Conservation (phyloP, 116 monocot species). For the Thalassia testudinum region DNA sequence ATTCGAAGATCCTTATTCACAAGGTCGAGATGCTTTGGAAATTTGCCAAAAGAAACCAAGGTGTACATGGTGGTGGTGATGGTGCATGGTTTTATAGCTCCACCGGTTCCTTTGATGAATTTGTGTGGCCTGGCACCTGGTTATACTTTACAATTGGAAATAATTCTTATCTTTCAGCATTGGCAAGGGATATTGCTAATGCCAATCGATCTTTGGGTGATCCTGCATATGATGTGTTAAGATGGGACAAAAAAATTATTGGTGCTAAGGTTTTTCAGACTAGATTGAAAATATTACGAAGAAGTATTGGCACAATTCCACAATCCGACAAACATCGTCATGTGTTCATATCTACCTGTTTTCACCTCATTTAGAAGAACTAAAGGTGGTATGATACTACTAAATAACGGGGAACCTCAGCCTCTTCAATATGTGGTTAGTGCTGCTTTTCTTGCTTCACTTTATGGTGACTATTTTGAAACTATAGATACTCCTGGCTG, state of each 20-base stretch:
- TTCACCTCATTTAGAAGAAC: conserved; percentile 28
- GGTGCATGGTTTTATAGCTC: conserved; percentile 59
- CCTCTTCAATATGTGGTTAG: conserved; percentile 38
- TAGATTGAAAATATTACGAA: conserved; percentile 35
- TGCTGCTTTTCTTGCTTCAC: conserved; percentile 37
- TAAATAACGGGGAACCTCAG: conserved; percentile 34
- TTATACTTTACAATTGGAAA: conserved; percentile 82
- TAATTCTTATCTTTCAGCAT: conserved; percentile 38
- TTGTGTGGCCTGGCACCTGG: conserved; percentile 80
- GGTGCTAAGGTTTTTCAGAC: conserved; percentile 48
- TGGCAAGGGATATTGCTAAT: conserved; percentile 49
- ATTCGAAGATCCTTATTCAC: conserved; percentile 76
- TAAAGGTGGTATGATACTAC: conserved; percentile 30
- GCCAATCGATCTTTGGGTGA: conserved; percentile 84
- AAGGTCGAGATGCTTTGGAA: conserved; percentile 55
- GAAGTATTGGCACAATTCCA: conserved; percentile 27
- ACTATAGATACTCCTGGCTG: conserved; percentile 30
- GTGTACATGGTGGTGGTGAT: conserved; percentile 55
- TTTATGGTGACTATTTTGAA: conserved; percentile 36
- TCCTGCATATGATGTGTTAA: conserved; percentile 70
- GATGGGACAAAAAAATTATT: conserved; percentile 89
- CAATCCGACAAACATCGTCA: conserved; percentile 30
- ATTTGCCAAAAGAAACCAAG: conserved; percentile 52
- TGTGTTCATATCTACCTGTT: conserved; percentile 34
- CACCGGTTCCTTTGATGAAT: conserved; percentile 84